These are phyloP conservation scores for Phaeosphaeria sp. DNA, from an alignment of 2,329 filamentous ascomycete species.

Conservation along the genomic window DNA sequence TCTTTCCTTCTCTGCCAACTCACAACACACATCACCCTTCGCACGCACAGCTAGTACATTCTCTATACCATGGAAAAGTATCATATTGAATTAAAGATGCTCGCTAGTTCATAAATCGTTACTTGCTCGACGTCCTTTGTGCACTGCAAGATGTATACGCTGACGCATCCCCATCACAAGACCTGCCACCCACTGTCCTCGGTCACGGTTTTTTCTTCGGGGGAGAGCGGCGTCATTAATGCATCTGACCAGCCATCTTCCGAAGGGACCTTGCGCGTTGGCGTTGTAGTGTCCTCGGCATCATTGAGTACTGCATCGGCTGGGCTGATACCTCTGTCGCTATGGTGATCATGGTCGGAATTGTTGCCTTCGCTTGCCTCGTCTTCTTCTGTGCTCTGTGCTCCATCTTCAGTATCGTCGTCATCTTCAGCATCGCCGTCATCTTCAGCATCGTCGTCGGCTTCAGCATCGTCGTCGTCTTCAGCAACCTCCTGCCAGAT, in stretches of 20 bases:
- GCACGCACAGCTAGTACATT: neutral
- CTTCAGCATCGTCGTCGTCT: neutral
- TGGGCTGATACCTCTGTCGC: neutral
- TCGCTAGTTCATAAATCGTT: neutral
- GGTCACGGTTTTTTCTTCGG: neutral
- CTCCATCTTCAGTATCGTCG: neutral
- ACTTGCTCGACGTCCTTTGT: neutral
- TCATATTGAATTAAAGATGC: neutral
- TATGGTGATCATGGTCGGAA: neutral
- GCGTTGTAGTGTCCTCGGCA: neutral
- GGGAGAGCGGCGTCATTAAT: conserved; percentile 10
- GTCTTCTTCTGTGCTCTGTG: neutral
- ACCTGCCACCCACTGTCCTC: conserved; percentile 16
- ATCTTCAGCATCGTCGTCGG: neutral
- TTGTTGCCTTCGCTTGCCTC: neutral
- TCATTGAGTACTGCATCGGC: neutral
- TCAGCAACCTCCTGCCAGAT: neutral
- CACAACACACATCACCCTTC: neutral
- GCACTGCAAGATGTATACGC: neutral
- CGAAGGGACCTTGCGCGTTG: neutral
- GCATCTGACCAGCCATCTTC: conserved; percentile 16
- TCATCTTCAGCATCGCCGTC: no score
- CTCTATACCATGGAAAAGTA: neutral
- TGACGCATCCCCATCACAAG: neutral
- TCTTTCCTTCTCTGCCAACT: no score